Evolutionary conservation across 305 asterid species (phyloP), one percentile per base, ranked within the genome.

Genomic region (Nicotiana rustica): DNA sequence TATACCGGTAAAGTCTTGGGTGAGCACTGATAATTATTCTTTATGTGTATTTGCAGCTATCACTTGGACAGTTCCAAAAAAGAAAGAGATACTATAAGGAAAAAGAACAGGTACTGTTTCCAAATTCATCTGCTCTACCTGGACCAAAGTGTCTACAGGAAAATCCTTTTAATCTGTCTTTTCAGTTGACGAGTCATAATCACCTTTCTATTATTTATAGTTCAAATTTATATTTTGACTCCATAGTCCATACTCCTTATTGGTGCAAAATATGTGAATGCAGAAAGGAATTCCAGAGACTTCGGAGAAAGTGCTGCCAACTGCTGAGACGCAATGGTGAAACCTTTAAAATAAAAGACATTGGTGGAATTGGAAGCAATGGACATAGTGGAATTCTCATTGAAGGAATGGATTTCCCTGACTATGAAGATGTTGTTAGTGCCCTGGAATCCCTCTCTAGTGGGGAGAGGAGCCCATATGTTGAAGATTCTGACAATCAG

Each of bases 401-500:
- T 10, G 91, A 83, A 79, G 92, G 92, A 77, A 83, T 85, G 41
- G 88, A 88, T 82, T 92, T 95, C 66, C 92, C 95, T 3, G 88
- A 81, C 87, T 92, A 95, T 41, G 97, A 91, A 79, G 96, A 93
- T 81, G 91, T 89, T 29, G 97, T 88, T 81, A 92, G 96, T 60
- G 93, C 98, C 83, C 84, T 92, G 78, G 96, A 94, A 84, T 91
- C 96, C 75, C 95, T 92, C 85, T 94, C 99, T 25, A 91, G 97
- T 76, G 97, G 91, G 86, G 97, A 91, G 79, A 88, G 87, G 79
- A 87, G 87, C 80, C 86, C 84, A 57, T 86, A 84, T 77, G 70
- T 85, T 0, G 91, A 92, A 81, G 89, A 88, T 57, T 87, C 89
- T 13, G 89, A 90, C 80, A 84, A 82, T 80, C 83, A 85, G 49